Base-by-base conservation (phyloP, 371 early-diverging fungal species). In the Basidiobolus heterosporus region DNA sequence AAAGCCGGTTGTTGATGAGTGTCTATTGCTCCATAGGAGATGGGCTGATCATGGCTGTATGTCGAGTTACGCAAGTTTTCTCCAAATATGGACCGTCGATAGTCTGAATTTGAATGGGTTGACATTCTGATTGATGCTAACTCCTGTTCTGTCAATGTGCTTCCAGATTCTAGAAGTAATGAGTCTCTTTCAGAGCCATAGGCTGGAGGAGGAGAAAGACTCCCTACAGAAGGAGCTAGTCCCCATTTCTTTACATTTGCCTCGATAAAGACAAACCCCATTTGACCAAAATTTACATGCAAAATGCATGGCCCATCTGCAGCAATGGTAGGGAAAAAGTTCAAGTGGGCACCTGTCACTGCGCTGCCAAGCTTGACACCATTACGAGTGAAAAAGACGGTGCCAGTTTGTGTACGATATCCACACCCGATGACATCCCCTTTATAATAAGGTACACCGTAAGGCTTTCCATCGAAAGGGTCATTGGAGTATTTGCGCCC, bases 221-320 rank as follows among this genome's bases (percentile, higher is more conserved):
- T 66, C 13, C 82, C 84, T 56, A 77, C 72, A 15, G 68, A 57
- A 2, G 84, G 82, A 0, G 82, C 84, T 15, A 84, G 58, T 0
- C 84, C 84, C 84, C 84, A 84, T 48, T 78, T 78, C 55, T 82
- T 81, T 15, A 84, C 82, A 55, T 84, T 84, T 38, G 84, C 84
- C 53, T 84, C 84, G 11, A 84, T 74, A 64, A 82, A 70, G 11
- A 69, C 73, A 52, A 75, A 75, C 9, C 69, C 72, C 49, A 65
- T 53, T 53, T 74, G 78, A 8, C 78, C 78, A 19, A 78, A 49
- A 47, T 78, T 78, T 23, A 78, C 75, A 52, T 74, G 72, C 2
- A 78, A 53, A 43, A 65, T 64, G 46, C 75, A 74, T 15, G 78
- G 78, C 1, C 75, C 78, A 50, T 72, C 69, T 13, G 75, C 75